A percentile compares a stretch with the other conserved stretches of the same genome.
phyloP scores from a whole-genome alignment of 164 flowering plant genomes.

The Pachysandra terminalis region DNA sequence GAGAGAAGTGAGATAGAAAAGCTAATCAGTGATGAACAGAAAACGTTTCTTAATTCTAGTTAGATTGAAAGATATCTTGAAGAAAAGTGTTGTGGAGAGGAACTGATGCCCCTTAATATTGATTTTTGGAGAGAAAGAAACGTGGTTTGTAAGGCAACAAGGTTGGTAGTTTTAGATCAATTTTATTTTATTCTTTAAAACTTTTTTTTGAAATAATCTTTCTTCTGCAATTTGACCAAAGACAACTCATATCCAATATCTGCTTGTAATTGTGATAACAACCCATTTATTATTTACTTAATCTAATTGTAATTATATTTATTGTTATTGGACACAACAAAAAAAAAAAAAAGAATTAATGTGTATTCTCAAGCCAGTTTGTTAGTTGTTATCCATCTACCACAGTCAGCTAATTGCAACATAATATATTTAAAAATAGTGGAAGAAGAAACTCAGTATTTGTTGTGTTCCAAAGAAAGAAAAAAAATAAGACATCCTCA shows the following conservation, averaged over 20 bases:
- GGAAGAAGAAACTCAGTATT: background rate
- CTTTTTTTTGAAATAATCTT: constrained; percentile 1
- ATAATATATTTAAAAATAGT: background rate
- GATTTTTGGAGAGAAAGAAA: constrained; percentile 25
- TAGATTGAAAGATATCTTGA: background rate
- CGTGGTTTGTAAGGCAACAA: constrained; percentile 28
- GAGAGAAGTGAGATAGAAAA: background rate
- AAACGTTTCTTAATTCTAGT: background rate
- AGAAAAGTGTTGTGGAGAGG: constrained; percentile 8
- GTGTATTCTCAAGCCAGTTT: background rate
- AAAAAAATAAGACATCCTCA: too few relatives aligned
- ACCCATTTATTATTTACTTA: background rate
- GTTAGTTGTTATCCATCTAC: constrained; percentile 25
- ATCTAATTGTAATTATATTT: background rate
- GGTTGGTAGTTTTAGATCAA: constrained; percentile 26
- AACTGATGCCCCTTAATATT: constrained; percentile 18
- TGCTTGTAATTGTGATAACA: constrained; percentile 7
- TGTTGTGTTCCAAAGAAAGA: too few relatives aligned
- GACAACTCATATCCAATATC: constrained; percentile 9
- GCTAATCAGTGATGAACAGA: background rate
- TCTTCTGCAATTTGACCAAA: constrained; percentile 23
- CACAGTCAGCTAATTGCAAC: constrained; percentile 13
- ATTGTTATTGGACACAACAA: background rate
- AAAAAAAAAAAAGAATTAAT: background rate
- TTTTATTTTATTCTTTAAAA: constrained; percentile 7